These are phyloP conservation scores for Diplodia corticola DNA, from an alignment of 2,329 filamentous ascomycete genomes.

Conservation along the genomic window DNA sequence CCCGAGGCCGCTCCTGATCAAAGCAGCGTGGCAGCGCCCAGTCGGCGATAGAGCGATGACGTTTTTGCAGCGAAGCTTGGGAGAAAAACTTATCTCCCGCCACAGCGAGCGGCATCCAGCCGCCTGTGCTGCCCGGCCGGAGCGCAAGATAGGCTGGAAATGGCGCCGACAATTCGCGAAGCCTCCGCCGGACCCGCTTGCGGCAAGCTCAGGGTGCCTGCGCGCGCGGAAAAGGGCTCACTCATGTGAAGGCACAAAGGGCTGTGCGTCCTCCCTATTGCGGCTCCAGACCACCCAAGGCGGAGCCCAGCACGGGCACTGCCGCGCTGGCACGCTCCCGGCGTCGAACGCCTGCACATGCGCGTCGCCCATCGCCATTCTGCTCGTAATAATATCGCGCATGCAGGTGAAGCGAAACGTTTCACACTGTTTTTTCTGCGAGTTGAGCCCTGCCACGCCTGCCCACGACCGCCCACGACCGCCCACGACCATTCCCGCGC, in stretches of 20 bases:
- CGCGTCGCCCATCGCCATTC: not conserved
- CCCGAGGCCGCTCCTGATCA: conserved; percentile 16
- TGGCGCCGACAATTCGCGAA: conserved; percentile 12
- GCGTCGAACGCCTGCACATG: not conserved
- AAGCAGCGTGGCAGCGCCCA: conserved; percentile 5
- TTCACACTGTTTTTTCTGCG: not conserved
- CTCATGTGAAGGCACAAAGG: conserved; percentile 20
- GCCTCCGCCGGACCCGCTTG: conserved; percentile 20
- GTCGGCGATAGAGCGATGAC: conserved; percentile 18
- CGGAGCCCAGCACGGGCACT: conserved; percentile 10
- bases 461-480: too few relatives aligned
- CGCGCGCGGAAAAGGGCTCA: not conserved
- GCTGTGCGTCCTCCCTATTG: conserved; percentile 16
- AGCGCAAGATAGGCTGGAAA: conserved; percentile 14
- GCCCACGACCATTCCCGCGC: not conserved
- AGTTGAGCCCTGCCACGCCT: not conserved
- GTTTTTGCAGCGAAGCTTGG: conserved; percentile 12
- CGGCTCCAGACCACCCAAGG: conserved; percentile 8
- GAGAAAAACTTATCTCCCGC: conserved; percentile 21
- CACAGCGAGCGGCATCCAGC: conserved; percentile 2
- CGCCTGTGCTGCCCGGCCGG: not conserved
- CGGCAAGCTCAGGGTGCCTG: not conserved
- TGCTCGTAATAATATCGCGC: conserved; percentile 5
- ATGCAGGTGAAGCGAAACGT: conserved; percentile 16
- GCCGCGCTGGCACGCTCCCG: not conserved